These are phyloP conservation scores for Thozetella sp. DNA, from an alignment of 495 filamentous ascomycete genomes.

Conservation along the genomic window DNA sequence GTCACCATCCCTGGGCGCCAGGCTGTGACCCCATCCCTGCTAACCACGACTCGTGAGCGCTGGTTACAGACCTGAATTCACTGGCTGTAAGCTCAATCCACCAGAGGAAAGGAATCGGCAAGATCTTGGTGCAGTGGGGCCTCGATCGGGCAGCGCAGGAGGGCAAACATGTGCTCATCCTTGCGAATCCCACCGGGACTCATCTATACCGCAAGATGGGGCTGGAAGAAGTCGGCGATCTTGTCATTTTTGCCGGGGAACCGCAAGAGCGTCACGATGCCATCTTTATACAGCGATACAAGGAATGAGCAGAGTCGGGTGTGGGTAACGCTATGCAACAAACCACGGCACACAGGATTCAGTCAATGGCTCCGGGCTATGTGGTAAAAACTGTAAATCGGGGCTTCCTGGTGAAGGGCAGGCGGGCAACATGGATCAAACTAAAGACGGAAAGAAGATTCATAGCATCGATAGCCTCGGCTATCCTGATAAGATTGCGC, in stretches of 20 bases:
- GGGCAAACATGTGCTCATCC: slow-evolving; percentile 11
- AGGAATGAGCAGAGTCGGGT: too few relatives aligned
- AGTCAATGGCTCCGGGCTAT: too few relatives aligned
- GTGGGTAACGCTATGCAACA: too few relatives aligned
- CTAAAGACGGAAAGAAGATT: too few relatives aligned
- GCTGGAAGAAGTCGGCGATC: slow-evolving; percentile 8
- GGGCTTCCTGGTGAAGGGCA: too few relatives aligned
- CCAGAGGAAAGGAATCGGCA: slow-evolving; percentile 23
- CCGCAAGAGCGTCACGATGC: background rate
- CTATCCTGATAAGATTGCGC: too few relatives aligned
- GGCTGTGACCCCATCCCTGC: too few relatives aligned
- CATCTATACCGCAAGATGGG: slow-evolving; percentile 18
- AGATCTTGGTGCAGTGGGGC: slow-evolving; percentile 19
- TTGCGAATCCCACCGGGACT: slow-evolving; percentile 15
- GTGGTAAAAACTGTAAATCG: too few relatives aligned
- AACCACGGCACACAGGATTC: too few relatives aligned
- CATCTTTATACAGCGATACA: too few relatives aligned
- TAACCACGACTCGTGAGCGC: background rate
- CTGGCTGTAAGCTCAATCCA: slow-evolving; percentile 19
- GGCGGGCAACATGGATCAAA: too few relatives aligned
- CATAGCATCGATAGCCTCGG: too few relatives aligned
- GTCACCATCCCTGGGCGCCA: background rate
- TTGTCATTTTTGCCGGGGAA: background rate
- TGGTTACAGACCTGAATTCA: slow-evolving; percentile 15
- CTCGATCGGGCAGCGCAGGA: slow-evolving; percentile 13